These are phyloP conservation scores for Cladosporium cucumerinum DNA, from an alignment of 2,329 filamentous ascomycete species.

Conservation along the genomic window DNA sequence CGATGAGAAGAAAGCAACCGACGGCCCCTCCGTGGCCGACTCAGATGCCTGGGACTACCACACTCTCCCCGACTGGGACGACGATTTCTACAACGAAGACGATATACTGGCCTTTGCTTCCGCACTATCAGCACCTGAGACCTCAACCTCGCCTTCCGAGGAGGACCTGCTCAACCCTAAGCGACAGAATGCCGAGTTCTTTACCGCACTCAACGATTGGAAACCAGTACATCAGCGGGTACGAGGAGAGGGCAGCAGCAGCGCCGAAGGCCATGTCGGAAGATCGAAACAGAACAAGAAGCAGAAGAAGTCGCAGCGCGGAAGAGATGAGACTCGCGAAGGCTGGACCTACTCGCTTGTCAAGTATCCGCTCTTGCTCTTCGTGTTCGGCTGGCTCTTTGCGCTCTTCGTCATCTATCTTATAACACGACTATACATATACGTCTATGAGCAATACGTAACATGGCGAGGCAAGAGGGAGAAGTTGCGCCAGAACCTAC, in stretches of 20 bases:
- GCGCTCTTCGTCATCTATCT: slow-evolving; percentile 73
- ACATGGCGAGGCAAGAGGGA: slow-evolving; percentile 83
- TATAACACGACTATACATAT: slow-evolving; percentile 82
- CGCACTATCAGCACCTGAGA: slow-evolving; percentile 77
- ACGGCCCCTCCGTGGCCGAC: slow-evolving; percentile 47
- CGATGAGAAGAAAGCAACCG: slow-evolving; percentile 44
- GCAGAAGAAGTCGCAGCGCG: slow-evolving; percentile 44
- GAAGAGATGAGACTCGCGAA: slow-evolving; percentile 88
- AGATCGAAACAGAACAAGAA: slow-evolving; percentile 36
- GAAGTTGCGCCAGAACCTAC: slow-evolving; percentile 66
- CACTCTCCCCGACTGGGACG: slow-evolving; percentile 72
- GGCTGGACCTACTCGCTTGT: slow-evolving; percentile 84
- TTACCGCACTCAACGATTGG: slow-evolving; percentile 95
- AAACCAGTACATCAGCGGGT: slow-evolving; percentile 77
- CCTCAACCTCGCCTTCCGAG: slow-evolving; percentile 60
- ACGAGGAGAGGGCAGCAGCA: slow-evolving; percentile 40
- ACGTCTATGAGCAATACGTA: slow-evolving; percentile 84
- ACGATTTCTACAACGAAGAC: slow-evolving; percentile 69
- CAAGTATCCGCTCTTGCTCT: slow-evolving; percentile 85
- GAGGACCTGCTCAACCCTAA: slow-evolving; percentile 50
- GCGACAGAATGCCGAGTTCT: slow-evolving; percentile 54
- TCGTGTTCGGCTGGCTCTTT: slow-evolving; percentile 76
- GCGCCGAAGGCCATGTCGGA: slow-evolving; percentile 15
- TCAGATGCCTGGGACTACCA: slow-evolving; percentile 61
- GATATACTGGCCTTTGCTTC: slow-evolving; percentile 76